These are phyloP conservation scores for Dryadomyces quercivorus DNA, from an alignment of 2,329 filamentous ascomycete genomes.

Conservation along the genomic window DNA sequence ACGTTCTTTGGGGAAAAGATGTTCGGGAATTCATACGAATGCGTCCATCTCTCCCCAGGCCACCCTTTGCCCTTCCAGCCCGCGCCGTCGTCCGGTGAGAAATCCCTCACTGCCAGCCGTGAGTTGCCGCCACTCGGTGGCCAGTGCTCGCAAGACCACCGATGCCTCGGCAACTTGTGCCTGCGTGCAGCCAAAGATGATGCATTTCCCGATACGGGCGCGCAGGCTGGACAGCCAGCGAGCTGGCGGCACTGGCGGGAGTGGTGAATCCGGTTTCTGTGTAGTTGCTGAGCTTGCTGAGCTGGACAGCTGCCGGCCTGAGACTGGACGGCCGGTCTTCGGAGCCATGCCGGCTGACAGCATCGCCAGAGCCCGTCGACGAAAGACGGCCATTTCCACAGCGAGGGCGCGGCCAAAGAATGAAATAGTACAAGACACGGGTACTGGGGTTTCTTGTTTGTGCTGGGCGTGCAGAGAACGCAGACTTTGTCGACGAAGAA, in stretches of 20 bases:
- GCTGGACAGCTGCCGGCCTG: neutral
- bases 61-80: conserved; percentile 54
- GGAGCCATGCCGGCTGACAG: neutral
- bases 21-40: conserved; percentile 19
- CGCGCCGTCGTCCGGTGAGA: conserved; percentile 48
- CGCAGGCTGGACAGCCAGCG: conserved; percentile 62
- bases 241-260: conserved; percentile 11
- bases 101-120: conserved; percentile 66
- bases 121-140: conserved; percentile 57
- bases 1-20: neutral
- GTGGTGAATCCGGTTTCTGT: neutral
- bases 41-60: conserved; percentile 79
- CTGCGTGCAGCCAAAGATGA: conserved; percentile 56
- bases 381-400: neutral
- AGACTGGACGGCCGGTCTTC: neutral
- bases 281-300: neutral
- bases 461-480: too few species aligned
- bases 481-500: too few species aligned
- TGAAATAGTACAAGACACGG: neutral
- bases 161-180: conserved; percentile 46
- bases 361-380: neutral
- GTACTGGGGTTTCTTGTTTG: too few species aligned
- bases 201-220: conserved; percentile 57
- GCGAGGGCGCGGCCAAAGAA: too few species aligned
- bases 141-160: conserved; percentile 44